Evolutionary conservation across 768 basidiomycete genomes (phyloP).

Genomic region (Agaricus sinodeliciosus): DNA sequence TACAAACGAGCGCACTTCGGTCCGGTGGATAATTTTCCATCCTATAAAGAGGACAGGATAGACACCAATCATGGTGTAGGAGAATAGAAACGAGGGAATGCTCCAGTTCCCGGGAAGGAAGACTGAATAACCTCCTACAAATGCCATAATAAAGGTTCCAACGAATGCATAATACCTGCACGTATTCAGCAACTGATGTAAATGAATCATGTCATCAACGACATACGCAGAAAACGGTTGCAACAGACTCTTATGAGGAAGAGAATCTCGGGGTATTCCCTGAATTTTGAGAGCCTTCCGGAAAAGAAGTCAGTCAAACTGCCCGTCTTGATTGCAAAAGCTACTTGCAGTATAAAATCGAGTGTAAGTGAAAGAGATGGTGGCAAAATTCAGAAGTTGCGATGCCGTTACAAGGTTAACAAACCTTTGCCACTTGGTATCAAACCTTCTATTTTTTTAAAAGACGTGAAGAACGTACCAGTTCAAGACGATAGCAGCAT

Average conservation of each 20-base stretch:
- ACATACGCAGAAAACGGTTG: conserved; percentile 45
- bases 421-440: conserved; percentile 25
- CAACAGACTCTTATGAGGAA: conserved; percentile 42
- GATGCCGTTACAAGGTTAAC: conserved; percentile 44
- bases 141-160: conserved; percentile 39
- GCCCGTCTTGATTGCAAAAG: neutral
- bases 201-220: neutral
- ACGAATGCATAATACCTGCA: conserved; percentile 37
- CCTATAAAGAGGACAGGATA: conserved; percentile 35
- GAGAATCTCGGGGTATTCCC: conserved; percentile 33
- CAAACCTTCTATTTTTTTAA: neutral
- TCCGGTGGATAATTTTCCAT: conserved; percentile 38
- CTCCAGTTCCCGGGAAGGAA: conserved; percentile 46
- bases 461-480: conserved; percentile 25
- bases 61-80: conserved; percentile 39
- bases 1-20: conserved; percentile 24
- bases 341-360: conserved; percentile 37
- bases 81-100: conserved; percentile 41
- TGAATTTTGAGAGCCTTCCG: conserved; percentile 37
- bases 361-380: conserved; percentile 41
- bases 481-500: conserved; percentile 38
- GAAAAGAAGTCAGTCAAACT: neutral
- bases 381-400: conserved; percentile 40
- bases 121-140: conserved; percentile 44
- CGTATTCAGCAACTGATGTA: neutral